A percentile compares a stretch with the other conserved stretches of the same genome.
Evolutionary conservation across 73 alveolate species (phyloP).

Genomic region (Tetrahymena thermophila): DNA sequence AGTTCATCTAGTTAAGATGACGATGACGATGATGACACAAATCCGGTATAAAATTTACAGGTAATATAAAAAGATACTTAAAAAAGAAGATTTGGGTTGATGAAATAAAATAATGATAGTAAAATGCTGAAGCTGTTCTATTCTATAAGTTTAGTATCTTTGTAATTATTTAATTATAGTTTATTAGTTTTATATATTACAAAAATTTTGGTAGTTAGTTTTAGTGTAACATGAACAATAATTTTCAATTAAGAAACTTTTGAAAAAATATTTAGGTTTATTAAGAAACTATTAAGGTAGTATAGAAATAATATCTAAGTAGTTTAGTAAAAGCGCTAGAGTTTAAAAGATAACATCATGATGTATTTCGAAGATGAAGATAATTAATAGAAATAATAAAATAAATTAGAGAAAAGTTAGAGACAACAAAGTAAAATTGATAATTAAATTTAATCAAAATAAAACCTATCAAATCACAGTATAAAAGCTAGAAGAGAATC

Average conservation of each 20-base stretch:
- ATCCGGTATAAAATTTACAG: too few relatives aligned
- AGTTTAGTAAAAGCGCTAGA: not conserved
- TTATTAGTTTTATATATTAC: too few relatives aligned
- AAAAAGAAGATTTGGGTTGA: not conserved
- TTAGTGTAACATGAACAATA: too few relatives aligned
- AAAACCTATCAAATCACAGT: not conserved
- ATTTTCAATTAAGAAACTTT: too few relatives aligned
- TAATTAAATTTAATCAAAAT: not conserved
- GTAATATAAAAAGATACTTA: not conserved
- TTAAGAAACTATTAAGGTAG: not conserved
- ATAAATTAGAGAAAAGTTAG: not conserved
- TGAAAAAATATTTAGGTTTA: not conserved
- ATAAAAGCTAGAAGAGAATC: not conserved
- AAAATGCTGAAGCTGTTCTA: not conserved
- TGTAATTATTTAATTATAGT: not conserved
- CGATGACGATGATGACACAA: not conserved
- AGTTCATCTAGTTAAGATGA: not conserved
- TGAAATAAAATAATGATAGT: not conserved
- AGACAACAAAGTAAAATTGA: too few relatives aligned
- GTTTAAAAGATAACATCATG: not conserved
- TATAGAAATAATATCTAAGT: not conserved
- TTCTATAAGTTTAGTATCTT: not conserved
- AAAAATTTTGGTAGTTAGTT: too few relatives aligned
- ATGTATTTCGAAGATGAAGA: not conserved
- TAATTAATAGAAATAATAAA: too few relatives aligned